phyloP scores from a whole-genome alignment of 805 yeast species.

The Candida ponderosae region DNA sequence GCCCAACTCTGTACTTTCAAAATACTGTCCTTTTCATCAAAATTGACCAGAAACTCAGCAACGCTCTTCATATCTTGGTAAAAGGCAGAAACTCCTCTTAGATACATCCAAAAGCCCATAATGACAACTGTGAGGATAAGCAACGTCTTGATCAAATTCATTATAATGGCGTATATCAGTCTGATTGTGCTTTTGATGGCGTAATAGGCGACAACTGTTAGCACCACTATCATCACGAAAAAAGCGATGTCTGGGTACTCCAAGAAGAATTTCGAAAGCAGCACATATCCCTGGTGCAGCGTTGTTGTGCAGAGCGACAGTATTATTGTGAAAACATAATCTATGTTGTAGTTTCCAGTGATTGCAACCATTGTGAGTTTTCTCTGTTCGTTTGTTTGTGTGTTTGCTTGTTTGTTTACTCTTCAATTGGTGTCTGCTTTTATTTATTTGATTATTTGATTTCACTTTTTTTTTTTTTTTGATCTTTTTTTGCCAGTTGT shows the following conservation, averaged over 20 bases:
- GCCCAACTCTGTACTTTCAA: neutral
- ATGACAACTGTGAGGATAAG: slow-evolving; percentile 12
- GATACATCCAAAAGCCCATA: slow-evolving; percentile 19
- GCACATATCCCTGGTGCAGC: slow-evolving; percentile 4
- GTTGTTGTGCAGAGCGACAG: slow-evolving; percentile 1
- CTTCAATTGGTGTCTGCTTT: too few relatives aligned
- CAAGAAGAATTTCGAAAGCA: slow-evolving; percentile 15
- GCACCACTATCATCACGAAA: slow-evolving; percentile 10
- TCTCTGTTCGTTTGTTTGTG: too few relatives aligned
- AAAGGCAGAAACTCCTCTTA: slow-evolving; percentile 36
- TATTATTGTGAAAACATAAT: slow-evolving; percentile 7
- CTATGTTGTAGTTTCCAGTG: slow-evolving; percentile 13
- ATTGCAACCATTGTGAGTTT: slow-evolving; percentile 3
- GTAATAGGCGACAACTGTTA: slow-evolving; percentile 18
- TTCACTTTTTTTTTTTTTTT: too few relatives aligned
- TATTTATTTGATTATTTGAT: too few relatives aligned
- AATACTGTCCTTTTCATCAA: neutral
- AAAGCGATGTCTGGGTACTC: slow-evolving; percentile 24
- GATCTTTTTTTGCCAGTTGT: too few relatives aligned
- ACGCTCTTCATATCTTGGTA: slow-evolving; percentile 46
- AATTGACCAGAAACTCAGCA: slow-evolving; percentile 1
- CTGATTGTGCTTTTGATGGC: slow-evolving; percentile 21
- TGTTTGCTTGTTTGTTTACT: too few relatives aligned
- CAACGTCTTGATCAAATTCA: slow-evolving; percentile 19
- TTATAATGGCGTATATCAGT: slow-evolving; percentile 11